Percentiles rank a stretch among this genome's conserved stretches.
These are phyloP conservation scores for Eimeria tenella DNA, from an alignment of 169 alveolate species.

Conservation along the genomic window DNA sequence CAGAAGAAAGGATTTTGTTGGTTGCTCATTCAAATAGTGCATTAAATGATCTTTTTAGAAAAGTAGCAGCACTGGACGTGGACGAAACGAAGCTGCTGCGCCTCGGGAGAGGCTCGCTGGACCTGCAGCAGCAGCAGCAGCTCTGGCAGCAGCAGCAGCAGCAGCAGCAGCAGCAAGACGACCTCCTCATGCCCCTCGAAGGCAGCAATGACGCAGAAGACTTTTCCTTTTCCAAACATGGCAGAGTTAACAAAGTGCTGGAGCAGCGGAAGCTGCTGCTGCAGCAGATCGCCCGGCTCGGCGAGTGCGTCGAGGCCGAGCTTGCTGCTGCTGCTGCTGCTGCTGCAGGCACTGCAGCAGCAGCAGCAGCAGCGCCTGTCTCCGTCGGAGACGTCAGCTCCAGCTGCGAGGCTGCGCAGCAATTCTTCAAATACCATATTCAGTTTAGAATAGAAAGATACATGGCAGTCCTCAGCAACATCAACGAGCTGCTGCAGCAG, in stretches of 20 bases:
- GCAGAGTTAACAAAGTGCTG: slow-evolving; percentile 92
- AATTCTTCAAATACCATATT: slow-evolving; percentile 71
- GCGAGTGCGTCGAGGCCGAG: background rate
- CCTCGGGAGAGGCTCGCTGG: slow-evolving; percentile 94
- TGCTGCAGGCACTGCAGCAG: slow-evolving; percentile 29
- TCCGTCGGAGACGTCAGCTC: slow-evolving; percentile 78
- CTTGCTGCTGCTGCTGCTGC: slow-evolving; percentile 82
- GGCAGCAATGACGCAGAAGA: slow-evolving; percentile 49
- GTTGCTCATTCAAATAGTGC: slow-evolving; percentile 87
- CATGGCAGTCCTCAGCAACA: background rate
- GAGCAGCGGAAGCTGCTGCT: slow-evolving; percentile 76
- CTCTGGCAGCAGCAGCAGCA: slow-evolving; percentile 31
- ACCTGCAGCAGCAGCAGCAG: slow-evolving; percentile 86
- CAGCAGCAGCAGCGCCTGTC: slow-evolving; percentile 4
- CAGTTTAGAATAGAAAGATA: slow-evolving; percentile 63
- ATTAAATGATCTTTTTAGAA: slow-evolving; percentile 94
- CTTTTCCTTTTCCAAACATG: slow-evolving; percentile 89
- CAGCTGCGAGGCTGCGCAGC: slow-evolving; percentile 80
- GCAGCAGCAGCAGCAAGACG: slow-evolving; percentile 80
- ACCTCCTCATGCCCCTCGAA: slow-evolving; percentile 42
- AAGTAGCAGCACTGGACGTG: slow-evolving; percentile 91
- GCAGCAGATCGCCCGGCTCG: slow-evolving; percentile 67
- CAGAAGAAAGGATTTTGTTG: slow-evolving; percentile 92
- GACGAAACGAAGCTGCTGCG: slow-evolving; percentile 94
- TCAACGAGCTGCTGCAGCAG: slow-evolving; percentile 38